Conservation (phyloP, 768 basidiomycete species). For the Lyophyllum atratum region DNA sequence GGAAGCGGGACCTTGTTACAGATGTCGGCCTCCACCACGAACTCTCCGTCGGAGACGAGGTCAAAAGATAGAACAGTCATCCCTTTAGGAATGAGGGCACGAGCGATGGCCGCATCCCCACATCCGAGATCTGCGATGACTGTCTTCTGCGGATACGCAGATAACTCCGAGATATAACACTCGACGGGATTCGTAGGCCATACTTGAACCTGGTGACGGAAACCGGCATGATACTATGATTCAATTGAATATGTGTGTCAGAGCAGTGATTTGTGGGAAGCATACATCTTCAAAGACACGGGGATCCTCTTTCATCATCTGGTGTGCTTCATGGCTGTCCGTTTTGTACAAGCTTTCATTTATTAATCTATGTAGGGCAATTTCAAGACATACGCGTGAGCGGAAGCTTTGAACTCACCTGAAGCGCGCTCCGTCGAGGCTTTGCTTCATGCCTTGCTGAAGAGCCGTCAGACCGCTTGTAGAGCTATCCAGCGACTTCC, state of each 20-base stretch:
- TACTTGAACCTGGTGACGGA: constrained; percentile 85
- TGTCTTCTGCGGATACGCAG: constrained; percentile 61
- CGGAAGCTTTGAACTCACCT: constrained; percentile 48
- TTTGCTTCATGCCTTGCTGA: constrained; percentile 78
- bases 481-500: background rate
- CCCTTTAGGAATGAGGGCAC: constrained; percentile 67
- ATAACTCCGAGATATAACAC: constrained; percentile 69
- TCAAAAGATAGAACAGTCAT: constrained; percentile 78
- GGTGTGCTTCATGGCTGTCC: constrained; percentile 68
- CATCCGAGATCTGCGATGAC: constrained; percentile 94
- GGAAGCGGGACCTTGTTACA: constrained; percentile 82
- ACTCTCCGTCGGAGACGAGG: constrained; percentile 70
- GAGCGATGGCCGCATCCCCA: constrained; percentile 90
- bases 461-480: constrained; percentile 58
- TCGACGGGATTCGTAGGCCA: constrained; percentile 97
- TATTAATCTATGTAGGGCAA: constrained; percentile 59
- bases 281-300: constrained; percentile 81
- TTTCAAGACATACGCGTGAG: background rate
- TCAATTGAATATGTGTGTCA: background rate
- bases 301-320: constrained; percentile 85
- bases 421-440: constrained; percentile 85
- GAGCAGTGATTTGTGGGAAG: constrained; percentile 5
- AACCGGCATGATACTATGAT: constrained; percentile 88
- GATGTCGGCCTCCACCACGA: constrained; percentile 89
- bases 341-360: constrained; percentile 94